phyloP scores from a whole-genome alignment of 768 basidiomycete species.

The Pisolithus tinctorius region DNA sequence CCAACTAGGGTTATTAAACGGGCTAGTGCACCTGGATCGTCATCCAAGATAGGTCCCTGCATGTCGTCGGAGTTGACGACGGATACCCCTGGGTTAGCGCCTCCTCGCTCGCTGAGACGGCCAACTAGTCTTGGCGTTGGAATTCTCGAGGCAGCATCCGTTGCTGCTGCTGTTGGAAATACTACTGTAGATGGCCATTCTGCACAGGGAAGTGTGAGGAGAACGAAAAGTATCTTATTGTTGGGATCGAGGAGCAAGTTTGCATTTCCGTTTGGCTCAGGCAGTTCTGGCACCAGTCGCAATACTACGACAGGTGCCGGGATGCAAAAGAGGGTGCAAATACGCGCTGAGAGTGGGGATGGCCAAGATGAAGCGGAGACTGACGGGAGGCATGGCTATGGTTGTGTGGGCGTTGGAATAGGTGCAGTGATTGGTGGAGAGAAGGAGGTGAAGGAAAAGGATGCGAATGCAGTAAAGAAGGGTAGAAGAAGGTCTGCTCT shows the following conservation, averaged over 20 bases:
- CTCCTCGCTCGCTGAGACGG: conserved; percentile 10
- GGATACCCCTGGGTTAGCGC: neutral
- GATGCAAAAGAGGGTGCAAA: neutral
- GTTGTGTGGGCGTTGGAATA: neutral
- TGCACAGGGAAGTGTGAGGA: neutral
- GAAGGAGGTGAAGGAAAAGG: neutral
- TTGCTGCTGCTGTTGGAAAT: conserved; percentile 7
- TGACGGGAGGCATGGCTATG: neutral
- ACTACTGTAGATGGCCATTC: conserved; percentile 12
- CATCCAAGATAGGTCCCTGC: conserved; percentile 2
- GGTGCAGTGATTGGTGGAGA: neutral
- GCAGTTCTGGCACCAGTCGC: neutral
- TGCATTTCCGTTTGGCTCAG: neutral
- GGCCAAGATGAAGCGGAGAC: neutral
- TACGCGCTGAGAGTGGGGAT: neutral
- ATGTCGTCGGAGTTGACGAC: neutral
- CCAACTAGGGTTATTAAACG: conserved; percentile 15
- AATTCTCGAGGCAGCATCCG: conserved; percentile 22
- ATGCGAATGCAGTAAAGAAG: neutral
- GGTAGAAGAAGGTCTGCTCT: neutral
- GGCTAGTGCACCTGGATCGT: neutral
- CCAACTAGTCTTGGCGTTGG: conserved; percentile 20
- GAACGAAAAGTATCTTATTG: conserved; percentile 27
- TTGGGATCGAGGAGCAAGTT: conserved; percentile 21
- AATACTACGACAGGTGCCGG: conserved; percentile 16